These are phyloP conservation scores for Chlamydomonas reinhardtii DNA, from an alignment of 163 green algal species.

Conservation along the genomic window DNA sequence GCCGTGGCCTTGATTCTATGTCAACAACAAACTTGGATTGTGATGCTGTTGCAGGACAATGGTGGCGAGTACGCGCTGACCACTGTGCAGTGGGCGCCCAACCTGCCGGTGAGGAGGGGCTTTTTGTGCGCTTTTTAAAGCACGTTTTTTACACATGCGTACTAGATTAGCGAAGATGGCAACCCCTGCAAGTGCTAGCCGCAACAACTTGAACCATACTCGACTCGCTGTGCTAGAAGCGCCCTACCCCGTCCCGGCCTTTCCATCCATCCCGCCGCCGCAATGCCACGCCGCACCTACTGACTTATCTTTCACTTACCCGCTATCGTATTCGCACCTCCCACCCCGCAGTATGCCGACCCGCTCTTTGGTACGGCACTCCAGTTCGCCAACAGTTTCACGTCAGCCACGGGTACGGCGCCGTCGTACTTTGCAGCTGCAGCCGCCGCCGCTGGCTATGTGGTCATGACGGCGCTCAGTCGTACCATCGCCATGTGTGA, in stretches of 20 bases:
- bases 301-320: too few species aligned
- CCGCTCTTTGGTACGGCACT: slow-evolving; percentile 12
- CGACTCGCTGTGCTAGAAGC: too few species aligned
- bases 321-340: too few species aligned
- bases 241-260: too few species aligned
- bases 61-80: slow-evolving; percentile 19
- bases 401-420: not conserved
- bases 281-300: too few species aligned
- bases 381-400: not conserved
- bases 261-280: too few species aligned
- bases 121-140: too few species aligned
- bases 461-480: slow-evolving; percentile 23
- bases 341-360: slow-evolving; percentile 1
- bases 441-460: slow-evolving; percentile 11
- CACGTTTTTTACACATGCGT: too few species aligned
- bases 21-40: not conserved
- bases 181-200: too few species aligned
- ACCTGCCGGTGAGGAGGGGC: not conserved
- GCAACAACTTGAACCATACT: too few species aligned
- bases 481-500: not conserved
- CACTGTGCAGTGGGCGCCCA: slow-evolving; percentile 37
- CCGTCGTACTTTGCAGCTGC: slow-evolving; percentile 21
- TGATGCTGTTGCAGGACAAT: not conserved
- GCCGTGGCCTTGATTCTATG: not conserved
- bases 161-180: too few species aligned